phyloP scores from a whole-genome alignment of 2,329 filamentous ascomycete species.

The Fusarium sp. region DNA sequence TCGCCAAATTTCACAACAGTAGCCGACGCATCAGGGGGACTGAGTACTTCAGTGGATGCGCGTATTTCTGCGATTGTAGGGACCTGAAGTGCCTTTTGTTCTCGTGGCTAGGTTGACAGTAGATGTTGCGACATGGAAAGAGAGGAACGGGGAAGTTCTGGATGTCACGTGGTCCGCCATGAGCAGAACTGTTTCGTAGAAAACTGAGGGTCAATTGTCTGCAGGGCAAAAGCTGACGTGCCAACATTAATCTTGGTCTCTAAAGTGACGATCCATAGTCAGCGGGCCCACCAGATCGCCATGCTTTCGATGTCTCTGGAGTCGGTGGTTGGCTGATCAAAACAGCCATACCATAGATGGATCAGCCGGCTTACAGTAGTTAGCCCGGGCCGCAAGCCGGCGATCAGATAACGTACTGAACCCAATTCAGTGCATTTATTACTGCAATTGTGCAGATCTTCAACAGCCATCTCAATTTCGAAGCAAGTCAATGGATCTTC shows the following conservation, averaged over 20 bases:
- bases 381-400: background rate
- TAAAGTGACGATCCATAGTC: background rate
- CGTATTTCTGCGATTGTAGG: background rate
- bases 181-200: background rate
- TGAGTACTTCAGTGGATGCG: background rate
- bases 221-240: background rate
- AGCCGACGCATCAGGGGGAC: background rate
- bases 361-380: background rate
- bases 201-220: background rate
- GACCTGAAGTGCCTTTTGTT: rapidly evolving
- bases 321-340: rapidly evolving
- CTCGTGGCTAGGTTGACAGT: background rate
- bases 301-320: rapidly evolving
- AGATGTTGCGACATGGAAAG: rapidly evolving
- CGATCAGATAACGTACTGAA: background rate
- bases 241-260: rapidly evolving
- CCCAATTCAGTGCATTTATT: background rate
- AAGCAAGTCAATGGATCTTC: background rate
- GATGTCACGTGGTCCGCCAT: background rate
- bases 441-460: background rate
- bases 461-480: background rate
- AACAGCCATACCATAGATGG: background rate
- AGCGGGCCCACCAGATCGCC: background rate
- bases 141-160: background rate
- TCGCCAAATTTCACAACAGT: background rate